Evolutionary conservation across 2,329 filamentous ascomycete species (phyloP), one percentile per base, ranked within the genome.

Genomic region (Colletotrichum sp.): DNA sequence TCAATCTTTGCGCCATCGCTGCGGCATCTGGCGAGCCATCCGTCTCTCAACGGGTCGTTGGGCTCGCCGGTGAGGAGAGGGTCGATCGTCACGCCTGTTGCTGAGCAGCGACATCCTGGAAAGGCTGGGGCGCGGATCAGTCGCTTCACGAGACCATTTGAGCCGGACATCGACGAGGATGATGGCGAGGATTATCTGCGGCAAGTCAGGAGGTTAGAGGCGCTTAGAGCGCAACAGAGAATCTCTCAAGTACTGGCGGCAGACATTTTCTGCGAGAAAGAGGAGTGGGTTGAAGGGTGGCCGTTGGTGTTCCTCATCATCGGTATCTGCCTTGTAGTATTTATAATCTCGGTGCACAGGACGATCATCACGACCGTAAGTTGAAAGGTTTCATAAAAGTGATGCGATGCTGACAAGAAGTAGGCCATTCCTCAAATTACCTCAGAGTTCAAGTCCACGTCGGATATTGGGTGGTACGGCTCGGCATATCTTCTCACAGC

Each of bases 391-490:
- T 5, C 10, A 2, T 32, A 15, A 3, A 15, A 15, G 21, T 3
- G 10, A 2, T 4, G n/a, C 9, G 34, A 36, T 36, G 63, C 71
- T 76, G 10, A 76, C 60, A 8, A 15, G 2, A 8, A 3, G n/a
- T 7, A 76, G 84, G 86, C 86, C 8, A 86, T 87, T 34, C 86
- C 86, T 0, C 83, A 84, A 58, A 87, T 87, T 71, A 87, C 86
- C 1, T 82, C 80, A 71, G 82, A 83, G 18, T 83, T 85, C 77
- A 80, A 84, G 9, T 80, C 82, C 21, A 81, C 87, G 2, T 78
- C 82, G 13, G 85, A 88, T 67, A 83, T 88, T 5, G 86, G 84
- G 18, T 90, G 88, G 88, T 90, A 90, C 76, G 87, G 86, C 2
- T 83, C 85, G n/a, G 85, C 85, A 6, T 87, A 83, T 67, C 82